A percentile compares a stretch with the other conserved stretches of the same genome.
Conservation (phyloP, 176 grass and related monocot species). For the Aegilops sharonensis region DNA sequence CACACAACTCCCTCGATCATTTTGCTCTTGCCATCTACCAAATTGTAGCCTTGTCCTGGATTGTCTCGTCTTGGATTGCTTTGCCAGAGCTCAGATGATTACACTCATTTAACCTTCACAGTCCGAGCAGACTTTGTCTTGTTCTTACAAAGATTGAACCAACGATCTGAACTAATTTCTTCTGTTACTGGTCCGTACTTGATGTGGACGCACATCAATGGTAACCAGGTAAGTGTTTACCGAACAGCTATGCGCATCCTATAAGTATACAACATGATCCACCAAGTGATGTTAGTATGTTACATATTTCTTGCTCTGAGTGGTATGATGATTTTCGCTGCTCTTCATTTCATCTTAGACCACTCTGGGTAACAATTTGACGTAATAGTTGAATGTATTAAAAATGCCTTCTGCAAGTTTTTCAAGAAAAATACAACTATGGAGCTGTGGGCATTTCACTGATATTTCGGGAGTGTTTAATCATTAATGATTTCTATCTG, state of each 20-base stretch:
- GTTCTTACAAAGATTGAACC: background rate
- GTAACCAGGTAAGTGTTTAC: background rate
- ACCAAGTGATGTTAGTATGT: background rate
- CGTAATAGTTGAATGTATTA: constrained; percentile 16
- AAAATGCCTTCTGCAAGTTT: constrained; percentile 15
- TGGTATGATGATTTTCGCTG: constrained; percentile 1
- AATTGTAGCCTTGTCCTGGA: background rate
- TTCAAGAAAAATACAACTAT: constrained; percentile 10
- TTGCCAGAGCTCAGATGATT: background rate
- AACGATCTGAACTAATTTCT: background rate
- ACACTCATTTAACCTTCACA: background rate
- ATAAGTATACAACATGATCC: constrained; percentile 3
- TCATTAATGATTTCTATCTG: constrained; percentile 27
- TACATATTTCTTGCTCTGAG: background rate
- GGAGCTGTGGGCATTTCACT: constrained; percentile 18
- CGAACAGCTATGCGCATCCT: background rate
- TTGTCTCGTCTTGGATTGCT: background rate
- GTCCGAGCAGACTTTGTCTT: background rate
- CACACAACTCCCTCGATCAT: background rate
- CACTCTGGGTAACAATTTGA: constrained; percentile 21
- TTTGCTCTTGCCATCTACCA: constrained; percentile 3
- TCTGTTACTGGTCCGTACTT: background rate
- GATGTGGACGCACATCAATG: background rate
- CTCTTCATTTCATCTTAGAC: constrained; percentile 1
- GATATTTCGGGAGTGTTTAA: constrained; percentile 19